Evolutionary conservation across 495 filamentous ascomycete species (phyloP).

Genomic region (Filosporella fistucella): DNA sequence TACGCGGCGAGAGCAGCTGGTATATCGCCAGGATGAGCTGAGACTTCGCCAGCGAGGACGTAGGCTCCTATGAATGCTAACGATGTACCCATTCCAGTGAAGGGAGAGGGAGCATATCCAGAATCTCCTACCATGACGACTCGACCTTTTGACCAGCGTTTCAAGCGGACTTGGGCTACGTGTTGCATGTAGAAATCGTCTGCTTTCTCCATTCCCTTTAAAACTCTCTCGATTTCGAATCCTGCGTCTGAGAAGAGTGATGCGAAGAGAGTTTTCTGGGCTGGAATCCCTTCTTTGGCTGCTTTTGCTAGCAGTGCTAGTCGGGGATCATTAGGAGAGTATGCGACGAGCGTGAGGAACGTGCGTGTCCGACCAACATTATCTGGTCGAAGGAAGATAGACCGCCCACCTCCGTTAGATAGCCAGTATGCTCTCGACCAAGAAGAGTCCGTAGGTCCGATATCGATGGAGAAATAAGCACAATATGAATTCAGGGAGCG

Average conservation of each 20-base stretch:
- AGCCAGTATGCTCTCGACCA: constrained; percentile 23
- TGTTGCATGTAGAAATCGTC: constrained; percentile 43
- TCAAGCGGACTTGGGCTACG: constrained; percentile 30
- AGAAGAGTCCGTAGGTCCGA: constrained; percentile 23
- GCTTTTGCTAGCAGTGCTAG: constrained; percentile 5
- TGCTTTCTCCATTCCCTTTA: constrained; percentile 29
- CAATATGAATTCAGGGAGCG: constrained; percentile 22
- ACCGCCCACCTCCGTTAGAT: constrained; percentile 20
- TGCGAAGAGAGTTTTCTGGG: constrained; percentile 27
- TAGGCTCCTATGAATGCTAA: constrained; percentile 43
- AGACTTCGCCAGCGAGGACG: constrained; percentile 50
- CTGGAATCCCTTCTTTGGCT: constrained; percentile 5
- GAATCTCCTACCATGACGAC: constrained; percentile 23
- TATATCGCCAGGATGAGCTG: constrained; percentile 14
- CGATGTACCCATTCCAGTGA: constrained; percentile 47
- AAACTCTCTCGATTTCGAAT: constrained; percentile 36
- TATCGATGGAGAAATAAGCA: constrained; percentile 23
- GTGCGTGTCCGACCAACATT: constrained; percentile 20
- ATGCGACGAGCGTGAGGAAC: constrained; percentile 21
- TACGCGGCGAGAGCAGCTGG: constrained; percentile 34
- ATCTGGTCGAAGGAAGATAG: constrained; percentile 22
- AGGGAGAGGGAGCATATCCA: constrained; percentile 22
- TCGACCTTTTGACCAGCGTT: constrained; percentile 32
- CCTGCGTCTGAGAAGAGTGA: constrained; percentile 37
- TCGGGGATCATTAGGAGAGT: constrained; percentile 16